Percentiles rank a stretch among this genome's conserved stretches.
phyloP scores from a whole-genome alignment of 2,329 filamentous ascomycete species.

The Cercospora sesami region DNA sequence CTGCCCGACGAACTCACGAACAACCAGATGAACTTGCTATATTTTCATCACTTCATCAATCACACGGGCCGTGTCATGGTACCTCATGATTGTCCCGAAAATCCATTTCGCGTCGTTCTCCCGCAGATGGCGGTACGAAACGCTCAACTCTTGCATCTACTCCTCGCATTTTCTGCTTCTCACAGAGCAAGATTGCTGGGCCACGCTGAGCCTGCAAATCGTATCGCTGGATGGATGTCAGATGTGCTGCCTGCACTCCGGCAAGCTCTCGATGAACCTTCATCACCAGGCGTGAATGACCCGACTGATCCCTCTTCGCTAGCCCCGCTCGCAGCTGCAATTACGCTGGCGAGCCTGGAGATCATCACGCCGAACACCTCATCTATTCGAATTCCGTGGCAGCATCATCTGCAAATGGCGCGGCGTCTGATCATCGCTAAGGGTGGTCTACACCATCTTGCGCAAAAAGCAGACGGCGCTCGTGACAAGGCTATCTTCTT shows the following conservation, averaged over 20 bases:
- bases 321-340: slow-evolving; percentile 73
- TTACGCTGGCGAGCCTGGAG: slow-evolving; percentile 81
- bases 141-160: slow-evolving; percentile 70
- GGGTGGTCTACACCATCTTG: slow-evolving; percentile 54
- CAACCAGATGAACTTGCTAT: slow-evolving; percentile 78
- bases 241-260: slow-evolving; percentile 75
- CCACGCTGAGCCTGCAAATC: slow-evolving; percentile 71
- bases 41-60: slow-evolving; percentile 73
- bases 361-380: slow-evolving; percentile 82
- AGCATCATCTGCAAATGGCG: slow-evolving; percentile 73
- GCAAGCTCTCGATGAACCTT: slow-evolving; percentile 54
- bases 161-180: slow-evolving; percentile 81
- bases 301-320: slow-evolving; percentile 65
- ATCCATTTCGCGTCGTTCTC: slow-evolving; percentile 61
- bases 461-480: slow-evolving; percentile 42
- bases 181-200: slow-evolving; percentile 74
- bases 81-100: slow-evolving; percentile 62
- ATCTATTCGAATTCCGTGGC: slow-evolving; percentile 78
- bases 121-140: slow-evolving; percentile 68
- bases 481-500: slow-evolving; percentile 67
- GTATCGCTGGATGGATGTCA: slow-evolving; percentile 78
- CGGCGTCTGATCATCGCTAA: slow-evolving; percentile 72
- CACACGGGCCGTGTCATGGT: slow-evolving; percentile 71
- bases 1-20: slow-evolving; percentile 60
- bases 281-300: slow-evolving; percentile 29